phyloP scores from a whole-genome alignment of 257 asterid genomes.

The Verbascum thapsus region DNA sequence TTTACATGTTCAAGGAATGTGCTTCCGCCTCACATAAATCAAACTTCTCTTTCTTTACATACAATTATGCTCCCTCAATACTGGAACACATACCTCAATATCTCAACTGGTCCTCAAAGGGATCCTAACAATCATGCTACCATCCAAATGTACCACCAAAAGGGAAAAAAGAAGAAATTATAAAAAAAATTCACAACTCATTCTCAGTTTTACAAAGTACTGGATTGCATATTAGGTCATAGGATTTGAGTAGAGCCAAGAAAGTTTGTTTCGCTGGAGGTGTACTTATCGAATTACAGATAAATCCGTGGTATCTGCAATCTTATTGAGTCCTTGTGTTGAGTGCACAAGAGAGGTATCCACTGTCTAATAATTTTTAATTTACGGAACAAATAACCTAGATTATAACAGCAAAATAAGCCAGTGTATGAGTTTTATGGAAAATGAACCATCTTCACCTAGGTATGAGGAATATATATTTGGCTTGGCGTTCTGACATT shows the following conservation, averaged over 20 bases:
- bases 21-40: too few species aligned
- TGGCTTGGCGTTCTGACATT: constrained; percentile 12
- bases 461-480: neutral
- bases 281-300: neutral
- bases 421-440: neutral
- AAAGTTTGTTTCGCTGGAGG: neutral
- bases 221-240: neutral
- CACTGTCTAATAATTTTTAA: neutral
- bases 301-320: constrained; percentile 11
- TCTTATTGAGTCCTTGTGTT: neutral
- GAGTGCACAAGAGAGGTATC: neutral
- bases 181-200: too few species aligned
- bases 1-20: too few species aligned
- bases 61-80: too few species aligned
- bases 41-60: too few species aligned
- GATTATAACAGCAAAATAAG: neutral
- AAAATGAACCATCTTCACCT: neutral
- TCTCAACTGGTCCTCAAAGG: too few species aligned
- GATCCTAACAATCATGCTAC: too few species aligned
- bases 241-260: neutral
- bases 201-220: too few species aligned
- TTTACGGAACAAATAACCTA: neutral
- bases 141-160: too few species aligned
- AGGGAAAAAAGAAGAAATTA: too few species aligned
- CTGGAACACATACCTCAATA: too few species aligned